Evolutionary conservation across 345 rosid species (phyloP), one percentile per base, ranked within the genome.

Genomic region (Corchorus capsularis): DNA sequence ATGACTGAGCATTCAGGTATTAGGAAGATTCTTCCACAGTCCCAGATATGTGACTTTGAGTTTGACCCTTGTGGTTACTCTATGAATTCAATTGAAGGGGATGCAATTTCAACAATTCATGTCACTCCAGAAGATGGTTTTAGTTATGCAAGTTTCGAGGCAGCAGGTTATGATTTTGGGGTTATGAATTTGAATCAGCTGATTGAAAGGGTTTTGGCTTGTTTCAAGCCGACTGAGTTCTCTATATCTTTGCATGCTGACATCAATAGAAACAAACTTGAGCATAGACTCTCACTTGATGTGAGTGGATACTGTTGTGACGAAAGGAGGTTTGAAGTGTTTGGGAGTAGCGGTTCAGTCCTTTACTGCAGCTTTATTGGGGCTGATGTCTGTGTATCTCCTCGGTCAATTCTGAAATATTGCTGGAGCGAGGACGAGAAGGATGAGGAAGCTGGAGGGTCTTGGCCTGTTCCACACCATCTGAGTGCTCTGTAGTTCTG

Each of bases 1-100:
- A 93, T 91, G 97, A 91, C 99, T 0, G 81, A 82, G 20, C 81
- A 84, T 71, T 96, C 99, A 47, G 97, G 99, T 63, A 96, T 96
- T 66, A 85, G 98, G 71, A 87, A 89, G 82, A 96, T 96, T 78
- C 94, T 96, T 32, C 94, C 97, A 0, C 54, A 85, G 14, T 93
- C 99, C n/a, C 79, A 83, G 63, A 96, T 96, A 69, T 96, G 99
- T 14, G 99, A 93, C 80, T 93, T 93, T 80, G 94, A 93, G 59
- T 96, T 96, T 73, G 98, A 96, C 19, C 96, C 99, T 1, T 96
- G 99, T 57, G 99, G 99, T 56, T 96, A 96, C 87, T 96, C 99
- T 5, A 96, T 96, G 99, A 96, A 96, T 81, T 79, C 93, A 4
- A 81, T 96, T n/a, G 98, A 96, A 84, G 86, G 86, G 41, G 87